phyloP scores from a whole-genome alignment of 1,284 basidiomycete genomes.

The Uromyces viciae-fabae region DNA sequence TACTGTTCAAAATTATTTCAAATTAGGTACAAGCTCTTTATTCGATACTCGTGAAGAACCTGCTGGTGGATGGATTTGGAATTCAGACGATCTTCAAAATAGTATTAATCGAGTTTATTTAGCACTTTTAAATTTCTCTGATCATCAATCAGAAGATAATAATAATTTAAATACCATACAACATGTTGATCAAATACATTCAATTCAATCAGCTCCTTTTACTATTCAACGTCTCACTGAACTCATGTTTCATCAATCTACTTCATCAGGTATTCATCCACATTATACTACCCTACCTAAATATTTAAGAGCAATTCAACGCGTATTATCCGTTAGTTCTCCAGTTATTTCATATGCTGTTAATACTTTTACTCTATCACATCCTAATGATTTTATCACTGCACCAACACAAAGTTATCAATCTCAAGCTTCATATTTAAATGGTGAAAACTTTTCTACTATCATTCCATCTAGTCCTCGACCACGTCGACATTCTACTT shows the following conservation, averaged over 20 bases:
- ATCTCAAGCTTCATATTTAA: background rate
- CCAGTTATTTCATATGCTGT: conserved; percentile 12
- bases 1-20: conserved; percentile 21
- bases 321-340: conserved; percentile 28
- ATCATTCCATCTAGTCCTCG: background rate
- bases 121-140: conserved; percentile 10
- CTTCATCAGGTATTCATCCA: conserved; percentile 16
- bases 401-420: background rate
- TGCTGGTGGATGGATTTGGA: conserved; percentile 31
- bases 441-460: background rate
- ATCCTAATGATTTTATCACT: background rate
- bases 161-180: background rate
- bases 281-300: conserved; percentile 40
- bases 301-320: conserved; percentile 35
- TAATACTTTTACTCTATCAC: background rate
- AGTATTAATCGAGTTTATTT: background rate
- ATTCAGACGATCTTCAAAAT: conserved; percentile 8
- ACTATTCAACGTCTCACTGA: conserved; percentile 32
- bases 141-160: background rate
- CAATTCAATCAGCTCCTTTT: conserved; percentile 32
- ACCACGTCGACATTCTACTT: conserved; percentile 20
- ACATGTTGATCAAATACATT: background rate
- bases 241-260: background rate
- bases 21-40: conserved; percentile 2
- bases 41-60: conserved; percentile 31